A percentile compares a stretch with the other conserved stretches of the same genome.
phyloP scores from a whole-genome alignment of 768 basidiomycete species.

The Tubosaeta sp. region DNA sequence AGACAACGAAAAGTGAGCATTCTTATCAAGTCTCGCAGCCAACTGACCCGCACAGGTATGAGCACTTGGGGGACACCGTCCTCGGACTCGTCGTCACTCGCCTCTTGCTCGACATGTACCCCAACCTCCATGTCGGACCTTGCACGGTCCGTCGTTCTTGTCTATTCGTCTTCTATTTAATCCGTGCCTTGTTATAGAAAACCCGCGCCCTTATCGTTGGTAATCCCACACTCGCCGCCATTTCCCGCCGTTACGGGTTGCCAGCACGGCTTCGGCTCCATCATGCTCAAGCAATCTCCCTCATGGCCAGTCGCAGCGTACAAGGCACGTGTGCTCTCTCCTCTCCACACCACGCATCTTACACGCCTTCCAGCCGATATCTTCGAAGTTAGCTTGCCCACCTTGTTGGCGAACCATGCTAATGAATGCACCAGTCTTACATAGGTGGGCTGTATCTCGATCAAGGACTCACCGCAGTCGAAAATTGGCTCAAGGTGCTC shows the following conservation, averaged over 20 bases:
- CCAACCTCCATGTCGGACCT: constrained; percentile 70
- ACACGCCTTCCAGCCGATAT: constrained; percentile 53
- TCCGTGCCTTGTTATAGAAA: constrained; percentile 48
- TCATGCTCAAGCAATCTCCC: constrained; percentile 66
- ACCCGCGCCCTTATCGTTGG: constrained; percentile 71
- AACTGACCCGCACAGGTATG: constrained; percentile 44
- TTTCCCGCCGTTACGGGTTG: constrained; percentile 63
- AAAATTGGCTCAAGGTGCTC: constrained; percentile 57
- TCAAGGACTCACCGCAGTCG: constrained; percentile 55
- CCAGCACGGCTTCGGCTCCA: constrained; percentile 61
- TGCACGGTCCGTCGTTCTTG: constrained; percentile 44
- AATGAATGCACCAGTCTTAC: constrained; percentile 51
- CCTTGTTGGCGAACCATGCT: not conserved
- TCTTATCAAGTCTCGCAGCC: not conserved
- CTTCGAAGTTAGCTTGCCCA: constrained; percentile 55
- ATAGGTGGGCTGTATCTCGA: constrained; percentile 76
- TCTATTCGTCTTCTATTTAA: not conserved
- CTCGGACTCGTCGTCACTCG: constrained; percentile 63
- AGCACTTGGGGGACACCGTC: constrained; percentile 76
- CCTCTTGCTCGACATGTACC: constrained; percentile 60
- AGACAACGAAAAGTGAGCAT: constrained; percentile 72
- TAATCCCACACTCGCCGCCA: constrained; percentile 66
- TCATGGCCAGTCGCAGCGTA: constrained; percentile 63
- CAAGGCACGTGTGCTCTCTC: constrained; percentile 49
- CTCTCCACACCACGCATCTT: not conserved